Evolutionary conservation across 2,329 filamentous ascomycete genomes (phyloP), one percentile per base, ranked within the genome.

Genomic region (Aspergillus sp.): DNA sequence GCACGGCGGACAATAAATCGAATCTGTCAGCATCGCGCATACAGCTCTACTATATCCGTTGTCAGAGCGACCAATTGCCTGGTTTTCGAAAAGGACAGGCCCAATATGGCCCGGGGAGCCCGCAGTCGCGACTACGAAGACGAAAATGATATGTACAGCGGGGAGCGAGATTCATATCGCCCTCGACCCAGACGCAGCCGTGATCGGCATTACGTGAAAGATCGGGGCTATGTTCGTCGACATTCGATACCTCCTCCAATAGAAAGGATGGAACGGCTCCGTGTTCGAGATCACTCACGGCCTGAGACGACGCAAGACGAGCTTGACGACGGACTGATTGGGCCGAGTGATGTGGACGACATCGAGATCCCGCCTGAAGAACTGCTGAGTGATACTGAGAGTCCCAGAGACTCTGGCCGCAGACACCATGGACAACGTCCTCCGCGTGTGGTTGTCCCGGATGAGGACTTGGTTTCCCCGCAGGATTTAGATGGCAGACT

Each of bases 201-300:
- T 14, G 64, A 63, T 19, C 66, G 60, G 4, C 51, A 59, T 17
- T 58, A 62, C 24, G 65, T 68, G 16, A 62, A 66, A 11, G 68
- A 70, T 13, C 36, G 61, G 16, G 58, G 35, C 10, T 51, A 70
- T 32, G 57, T 56, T 38, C 64, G 61, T 33, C 65, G 64, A 24
- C 56, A 58, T 35, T 62, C 64, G 65, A 77, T 57, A 67, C 79
- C 60, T 2, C 57, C 54, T 60, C 73, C 57, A 50, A 79, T 67
- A 67, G 82, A 63, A 62, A 66, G 68, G 26, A 63, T 69, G n/a
- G 69, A 71, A 35, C 67, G 70, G 14, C 60, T 72, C 47, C 73
- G 74, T 17, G 63, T 74, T 10, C 71, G 73, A 36, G 73, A 74
- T 14, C 62, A 61, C 6, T 57, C 63, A 13, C 35, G 4, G 13